Conservation (phyloP, 345 rosid genomes). For the Angophora floribunda region DNA sequence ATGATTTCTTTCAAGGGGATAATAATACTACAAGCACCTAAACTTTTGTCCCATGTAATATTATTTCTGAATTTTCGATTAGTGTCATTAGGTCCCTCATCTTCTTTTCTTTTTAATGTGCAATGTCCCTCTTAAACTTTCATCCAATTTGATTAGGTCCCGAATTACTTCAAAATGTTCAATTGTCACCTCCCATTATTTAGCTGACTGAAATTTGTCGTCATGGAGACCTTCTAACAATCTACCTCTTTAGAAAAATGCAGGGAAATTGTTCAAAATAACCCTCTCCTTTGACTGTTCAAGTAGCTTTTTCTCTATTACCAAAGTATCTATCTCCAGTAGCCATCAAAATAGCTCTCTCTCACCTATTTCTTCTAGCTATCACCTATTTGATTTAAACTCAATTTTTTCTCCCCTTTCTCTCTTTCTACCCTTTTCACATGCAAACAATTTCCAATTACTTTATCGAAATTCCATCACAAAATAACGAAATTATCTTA, state of each 20-base stretch:
- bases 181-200: neutral
- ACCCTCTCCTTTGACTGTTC: neutral
- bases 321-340: neutral
- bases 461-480: neutral
- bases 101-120: no score
- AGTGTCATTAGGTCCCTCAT: fast-evolving
- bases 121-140: no score
- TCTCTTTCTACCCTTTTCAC: neutral
- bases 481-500: no score
- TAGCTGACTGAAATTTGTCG: neutral
- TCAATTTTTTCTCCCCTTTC: neutral
- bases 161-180: neutral
- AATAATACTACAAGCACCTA: neutral
- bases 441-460: neutral
- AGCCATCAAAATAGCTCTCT: neutral
- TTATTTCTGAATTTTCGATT: neutral
- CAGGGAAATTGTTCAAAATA: neutral
- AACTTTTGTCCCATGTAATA: neutral
- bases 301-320: neutral
- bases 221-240: neutral
- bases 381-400: no score
- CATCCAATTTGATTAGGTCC: neutral
- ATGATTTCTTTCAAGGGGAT: neutral
- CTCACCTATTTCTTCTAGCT: no score
- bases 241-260: neutral